phyloP scores from a whole-genome alignment of 495 filamentous ascomycete genomes.

The Hypoxylon perforatum region DNA sequence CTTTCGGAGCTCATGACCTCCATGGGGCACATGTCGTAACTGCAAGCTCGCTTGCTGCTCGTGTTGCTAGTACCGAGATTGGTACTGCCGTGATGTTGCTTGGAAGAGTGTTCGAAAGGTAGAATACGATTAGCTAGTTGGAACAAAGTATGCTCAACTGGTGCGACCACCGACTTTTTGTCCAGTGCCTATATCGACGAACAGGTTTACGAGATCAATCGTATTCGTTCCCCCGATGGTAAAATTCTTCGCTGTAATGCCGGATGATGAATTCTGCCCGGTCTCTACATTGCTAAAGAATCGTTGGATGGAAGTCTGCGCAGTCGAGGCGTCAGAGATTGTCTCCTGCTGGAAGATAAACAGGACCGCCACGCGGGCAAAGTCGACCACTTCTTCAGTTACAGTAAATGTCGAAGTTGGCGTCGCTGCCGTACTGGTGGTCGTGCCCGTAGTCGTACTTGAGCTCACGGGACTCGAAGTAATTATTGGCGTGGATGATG shows the following conservation, averaged over 20 bases:
- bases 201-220: conserved; percentile 59
- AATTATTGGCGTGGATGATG: conserved; percentile 23
- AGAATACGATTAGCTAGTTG: not conserved
- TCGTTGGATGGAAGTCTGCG: conserved; percentile 66
- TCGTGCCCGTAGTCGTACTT: conserved; percentile 40
- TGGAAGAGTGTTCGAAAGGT: conserved; percentile 8
- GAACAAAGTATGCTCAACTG: conserved; percentile 2
- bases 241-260: conserved; percentile 51
- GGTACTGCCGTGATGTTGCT: not conserved
- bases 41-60: conserved; percentile 30
- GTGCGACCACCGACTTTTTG: conserved; percentile 37
- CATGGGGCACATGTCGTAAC: conserved; percentile 7
- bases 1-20: conserved; percentile 13
- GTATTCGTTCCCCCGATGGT: conserved; percentile 55
- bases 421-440: conserved; percentile 31
- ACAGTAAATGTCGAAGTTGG: conserved; percentile 50
- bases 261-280: conserved; percentile 26
- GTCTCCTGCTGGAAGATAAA: conserved; percentile 68
- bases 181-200: conserved; percentile 51
- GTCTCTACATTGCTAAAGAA: conserved; percentile 58
- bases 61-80: conserved; percentile 17
- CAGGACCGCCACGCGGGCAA: conserved; percentile 72
- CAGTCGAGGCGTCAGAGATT: conserved; percentile 63
- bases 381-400: conserved; percentile 68
- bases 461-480: conserved; percentile 29